Base-by-base conservation (phyloP, 768 basidiomycete genomes). In the Mycena filopes region DNA sequence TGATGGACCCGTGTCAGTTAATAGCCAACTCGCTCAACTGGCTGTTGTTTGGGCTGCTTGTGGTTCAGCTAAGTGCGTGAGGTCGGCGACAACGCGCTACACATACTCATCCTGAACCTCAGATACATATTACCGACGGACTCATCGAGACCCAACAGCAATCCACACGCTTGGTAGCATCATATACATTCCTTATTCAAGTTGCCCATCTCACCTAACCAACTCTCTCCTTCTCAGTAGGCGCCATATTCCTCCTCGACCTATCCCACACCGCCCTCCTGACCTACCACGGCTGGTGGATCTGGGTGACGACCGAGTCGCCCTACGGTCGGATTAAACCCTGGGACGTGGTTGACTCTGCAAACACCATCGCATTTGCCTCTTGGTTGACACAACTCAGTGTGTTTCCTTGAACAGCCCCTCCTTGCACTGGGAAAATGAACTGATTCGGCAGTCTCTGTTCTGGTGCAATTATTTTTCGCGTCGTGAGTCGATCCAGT, bases 11-110 rank as follows among this genome's bases (percentile, higher is more conserved):
- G 49, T 5, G 29, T 31, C 20, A 50, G 49, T 1, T 50, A 6
- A 50, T 50, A 33, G 49, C 20, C 18, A 50, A 50, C 33, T 20
- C n/a, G 21, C 31, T 50, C 10, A 50, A 50, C n/a, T 50, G 49
- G 49, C 9, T 50, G 8, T 36, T 50, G n/a, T 8, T 36, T 21
- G 31, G n/a, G 4, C 2, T 36, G 4, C 49, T 50, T n/a, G 5
- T 50, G 6, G n/a, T 36, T 9, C 49, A 50, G 12, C 49, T 50
- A 9, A 33, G 49, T 50, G 20, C n/a, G 49, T 26, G 6, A 28
- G 9, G 9, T 45, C 18, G n/a, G 33, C 33, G 4, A 3, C 9
- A 6, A 21, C 18, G n/a, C n/a, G 5, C n/a, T 4, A 15, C 46
- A 26, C 23, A 26, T 45, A 21, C n/a, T 45, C 43, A 45, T 5